Conservation (phyloP, 2,329 filamentous ascomycete species). For the Aspergillus transmontanensis region DNA sequence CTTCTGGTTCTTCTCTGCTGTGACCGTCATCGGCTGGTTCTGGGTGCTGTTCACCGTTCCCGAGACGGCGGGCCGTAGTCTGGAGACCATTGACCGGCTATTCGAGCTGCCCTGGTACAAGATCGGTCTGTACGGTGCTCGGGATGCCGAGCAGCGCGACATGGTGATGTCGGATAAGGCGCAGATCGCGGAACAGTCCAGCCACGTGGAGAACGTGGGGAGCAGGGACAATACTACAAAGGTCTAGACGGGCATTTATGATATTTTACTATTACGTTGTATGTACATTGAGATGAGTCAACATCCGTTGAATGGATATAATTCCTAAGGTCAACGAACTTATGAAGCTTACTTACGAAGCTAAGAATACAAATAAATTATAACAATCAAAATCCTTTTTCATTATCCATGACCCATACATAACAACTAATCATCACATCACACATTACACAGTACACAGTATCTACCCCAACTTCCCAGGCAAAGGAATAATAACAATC, state of each 20-base stretch:
- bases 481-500: constrained; percentile 2
- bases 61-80: constrained; percentile 64
- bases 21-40: constrained; percentile 67
- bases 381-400: no score
- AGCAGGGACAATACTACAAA: constrained; percentile 21
- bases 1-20: constrained; percentile 73
- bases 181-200: constrained; percentile 18
- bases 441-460: neutral
- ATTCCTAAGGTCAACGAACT: neutral
- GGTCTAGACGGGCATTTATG: constrained; percentile 7
- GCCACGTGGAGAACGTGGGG: neutral
- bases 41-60: constrained; percentile 76
- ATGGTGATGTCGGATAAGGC: constrained; percentile 28
- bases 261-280: neutral
- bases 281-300: neutral
- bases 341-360: neutral
- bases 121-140: constrained; percentile 58
- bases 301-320: neutral
- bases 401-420: neutral
- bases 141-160: constrained; percentile 33
- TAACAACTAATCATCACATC: neutral
- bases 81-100: constrained; percentile 67
- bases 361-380: neutral
- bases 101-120: constrained; percentile 74
- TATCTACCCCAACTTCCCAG: neutral